Conservation (phyloP, 2,329 filamentous ascomycete species). For the Whalleya microplaca region DNA sequence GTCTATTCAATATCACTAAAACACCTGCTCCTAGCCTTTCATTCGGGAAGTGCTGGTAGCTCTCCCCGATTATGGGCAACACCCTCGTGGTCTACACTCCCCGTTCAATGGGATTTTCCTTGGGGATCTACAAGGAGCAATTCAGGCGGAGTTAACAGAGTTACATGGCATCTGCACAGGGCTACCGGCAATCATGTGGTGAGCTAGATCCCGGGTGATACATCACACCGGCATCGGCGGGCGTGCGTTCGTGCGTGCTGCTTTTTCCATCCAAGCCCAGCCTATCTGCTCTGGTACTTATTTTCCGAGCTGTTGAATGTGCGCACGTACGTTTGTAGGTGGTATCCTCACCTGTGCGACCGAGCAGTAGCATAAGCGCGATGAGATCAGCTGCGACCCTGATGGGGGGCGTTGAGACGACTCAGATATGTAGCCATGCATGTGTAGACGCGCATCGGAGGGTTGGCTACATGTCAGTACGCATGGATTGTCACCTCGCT, state of each 20-base stretch:
- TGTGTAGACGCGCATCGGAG: neutral
- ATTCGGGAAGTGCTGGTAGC: no score
- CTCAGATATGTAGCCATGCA: neutral
- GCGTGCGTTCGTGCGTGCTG: constrained; percentile 2
- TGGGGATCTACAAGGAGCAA: constrained; percentile 16
- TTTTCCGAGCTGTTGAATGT: neutral
- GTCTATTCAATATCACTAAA: no score
- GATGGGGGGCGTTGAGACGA: neutral
- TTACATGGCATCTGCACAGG: constrained; percentile 16
- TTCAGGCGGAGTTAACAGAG: constrained; percentile 23
- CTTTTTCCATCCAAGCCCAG: no score
- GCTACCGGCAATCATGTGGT: neutral
- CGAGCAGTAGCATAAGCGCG: neutral
- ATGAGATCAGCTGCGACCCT: neutral
- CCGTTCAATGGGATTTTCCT: no score
- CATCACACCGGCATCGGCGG: constrained; percentile 22
- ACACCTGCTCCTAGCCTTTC: no score
- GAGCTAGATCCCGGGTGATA: constrained; percentile 3
- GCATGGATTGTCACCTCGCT: neutral
- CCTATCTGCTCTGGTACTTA: neutral
- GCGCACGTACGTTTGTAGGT: neutral
- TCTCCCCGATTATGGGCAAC: no score
- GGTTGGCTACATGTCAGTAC: neutral
- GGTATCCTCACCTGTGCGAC: neutral
- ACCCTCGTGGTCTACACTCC: no score